Conservation (phyloP, 805 yeast genomes). For the Saturnispora silvae region DNA sequence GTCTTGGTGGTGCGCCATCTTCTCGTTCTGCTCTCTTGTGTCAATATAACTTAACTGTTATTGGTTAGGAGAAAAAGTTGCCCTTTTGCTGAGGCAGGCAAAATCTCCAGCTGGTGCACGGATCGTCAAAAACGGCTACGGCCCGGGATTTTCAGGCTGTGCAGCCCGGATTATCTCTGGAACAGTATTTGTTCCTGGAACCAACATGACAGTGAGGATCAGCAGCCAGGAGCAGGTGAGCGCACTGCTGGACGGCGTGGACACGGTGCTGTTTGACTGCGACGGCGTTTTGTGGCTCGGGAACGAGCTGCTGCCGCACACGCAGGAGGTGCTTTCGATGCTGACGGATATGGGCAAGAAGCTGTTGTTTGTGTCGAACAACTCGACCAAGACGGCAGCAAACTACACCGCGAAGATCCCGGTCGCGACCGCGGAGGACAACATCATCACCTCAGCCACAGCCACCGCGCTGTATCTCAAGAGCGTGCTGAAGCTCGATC, state of each 20-base stretch:
- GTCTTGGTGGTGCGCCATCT: slow-evolving; percentile 44
- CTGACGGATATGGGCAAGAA: slow-evolving; percentile 49
- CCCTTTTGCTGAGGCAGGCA: too few species aligned
- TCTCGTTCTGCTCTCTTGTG: too few species aligned
- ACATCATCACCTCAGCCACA: slow-evolving; percentile 85
- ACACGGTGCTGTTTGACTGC: slow-evolving; percentile 88
- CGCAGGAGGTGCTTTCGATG: slow-evolving; percentile 61
- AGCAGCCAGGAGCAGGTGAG: slow-evolving; percentile 37
- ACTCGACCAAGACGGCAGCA: slow-evolving; percentile 80
- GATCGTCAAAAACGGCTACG: too few species aligned
- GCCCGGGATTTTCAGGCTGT: too few species aligned
- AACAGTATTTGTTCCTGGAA: too few species aligned
- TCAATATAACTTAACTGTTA: too few species aligned
- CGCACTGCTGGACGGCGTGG: slow-evolving; percentile 52
- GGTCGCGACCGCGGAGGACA: slow-evolving; percentile 38
- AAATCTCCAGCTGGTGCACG: too few species aligned
- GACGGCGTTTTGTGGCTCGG: slow-evolving; percentile 98
- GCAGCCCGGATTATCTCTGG: too few species aligned
- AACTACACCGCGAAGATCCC: slow-evolving; percentile 70
- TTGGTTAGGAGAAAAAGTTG: too few species aligned
- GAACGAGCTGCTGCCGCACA: slow-evolving; percentile 63
- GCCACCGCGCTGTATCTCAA: slow-evolving; percentile 83
- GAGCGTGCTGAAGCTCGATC: slow-evolving; percentile 65
- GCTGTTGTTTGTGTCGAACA: slow-evolving; percentile 86
- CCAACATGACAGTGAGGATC: slow-evolving; percentile 45